Conservation (phyloP, 176 grass and related monocot genomes). For the Musa beccarii region DNA sequence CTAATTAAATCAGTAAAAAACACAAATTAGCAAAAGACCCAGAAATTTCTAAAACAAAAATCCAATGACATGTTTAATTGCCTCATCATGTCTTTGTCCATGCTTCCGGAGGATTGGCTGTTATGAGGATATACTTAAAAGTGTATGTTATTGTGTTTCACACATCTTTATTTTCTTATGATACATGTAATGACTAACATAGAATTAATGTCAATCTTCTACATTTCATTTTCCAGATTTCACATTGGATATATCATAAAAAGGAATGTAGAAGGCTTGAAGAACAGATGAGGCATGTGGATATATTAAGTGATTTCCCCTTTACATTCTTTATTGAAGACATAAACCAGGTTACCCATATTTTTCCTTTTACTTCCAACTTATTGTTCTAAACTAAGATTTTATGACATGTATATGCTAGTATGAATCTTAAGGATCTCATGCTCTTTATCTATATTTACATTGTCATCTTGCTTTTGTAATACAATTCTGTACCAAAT, state of each 20-base stretch:
- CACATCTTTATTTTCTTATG: neutral
- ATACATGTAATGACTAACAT: neutral
- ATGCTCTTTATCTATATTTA: neutral
- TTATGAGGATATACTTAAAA: neutral
- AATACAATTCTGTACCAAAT: no score
- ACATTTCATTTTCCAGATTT: conserved; percentile 32
- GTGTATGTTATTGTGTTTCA: neutral
- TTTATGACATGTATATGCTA: conserved; percentile 10
- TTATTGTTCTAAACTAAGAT: neutral
- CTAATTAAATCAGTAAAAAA: no score
- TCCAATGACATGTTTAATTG: no score
- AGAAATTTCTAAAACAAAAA: no score
- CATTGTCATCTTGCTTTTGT: no score
- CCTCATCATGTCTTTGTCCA: neutral
- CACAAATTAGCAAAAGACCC: no score
- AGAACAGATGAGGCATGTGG: conserved; percentile 49
- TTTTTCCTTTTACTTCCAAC: neutral
- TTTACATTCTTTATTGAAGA: conserved; percentile 58
- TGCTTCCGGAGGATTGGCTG: neutral
- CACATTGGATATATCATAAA: conserved; percentile 77
- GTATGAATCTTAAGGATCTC: neutral
- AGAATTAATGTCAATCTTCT: neutral
- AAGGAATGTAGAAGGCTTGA: conserved; percentile 78
- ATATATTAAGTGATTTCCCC: conserved; percentile 55
- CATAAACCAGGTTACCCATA: conserved; percentile 17